Percentiles rank a stretch among this genome's conserved stretches.
These are phyloP conservation scores for Amphicarpaea edgeworthii DNA, from an alignment of 306 rosid species.

Conservation along the genomic window DNA sequence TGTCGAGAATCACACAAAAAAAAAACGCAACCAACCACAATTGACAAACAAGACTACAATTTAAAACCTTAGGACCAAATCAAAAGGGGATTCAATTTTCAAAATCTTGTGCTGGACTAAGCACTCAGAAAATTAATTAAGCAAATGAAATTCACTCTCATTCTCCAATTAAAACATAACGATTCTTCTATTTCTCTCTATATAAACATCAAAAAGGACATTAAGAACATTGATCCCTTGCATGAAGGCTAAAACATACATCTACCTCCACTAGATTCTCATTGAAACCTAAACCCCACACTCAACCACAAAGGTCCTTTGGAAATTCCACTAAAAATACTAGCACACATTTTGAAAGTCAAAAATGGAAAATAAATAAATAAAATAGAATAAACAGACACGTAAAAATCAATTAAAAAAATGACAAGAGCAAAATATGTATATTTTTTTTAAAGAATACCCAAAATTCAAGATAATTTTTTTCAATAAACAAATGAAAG, in stretches of 20 bases:
- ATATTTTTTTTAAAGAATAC: background rate
- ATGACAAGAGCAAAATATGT: too few relatives aligned
- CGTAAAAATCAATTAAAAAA: background rate
- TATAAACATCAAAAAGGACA: background rate
- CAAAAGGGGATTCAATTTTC: too few relatives aligned
- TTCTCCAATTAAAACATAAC: background rate
- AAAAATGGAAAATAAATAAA: background rate
- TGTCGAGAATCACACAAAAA: background rate
- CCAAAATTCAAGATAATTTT: constrained; percentile 29
- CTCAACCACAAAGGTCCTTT: background rate
- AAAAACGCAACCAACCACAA: background rate
- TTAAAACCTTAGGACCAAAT: background rate
- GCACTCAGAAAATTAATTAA: background rate
- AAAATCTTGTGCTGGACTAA: background rate
- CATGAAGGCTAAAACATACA: constrained; percentile 54
- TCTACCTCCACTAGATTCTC: constrained; percentile 18
- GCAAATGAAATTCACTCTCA: constrained; percentile 3
- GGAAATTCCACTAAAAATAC: background rate
- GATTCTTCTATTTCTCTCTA: background rate
- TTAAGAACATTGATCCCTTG: constrained; percentile 46
- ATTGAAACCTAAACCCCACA: constrained; percentile 49
- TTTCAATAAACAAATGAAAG: background rate
- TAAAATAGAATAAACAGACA: background rate
- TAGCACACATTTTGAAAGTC: background rate
- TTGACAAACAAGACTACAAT: background rate